Conservation (phyloP, 306 rosid species). For the Bauhinia variegata region DNA sequence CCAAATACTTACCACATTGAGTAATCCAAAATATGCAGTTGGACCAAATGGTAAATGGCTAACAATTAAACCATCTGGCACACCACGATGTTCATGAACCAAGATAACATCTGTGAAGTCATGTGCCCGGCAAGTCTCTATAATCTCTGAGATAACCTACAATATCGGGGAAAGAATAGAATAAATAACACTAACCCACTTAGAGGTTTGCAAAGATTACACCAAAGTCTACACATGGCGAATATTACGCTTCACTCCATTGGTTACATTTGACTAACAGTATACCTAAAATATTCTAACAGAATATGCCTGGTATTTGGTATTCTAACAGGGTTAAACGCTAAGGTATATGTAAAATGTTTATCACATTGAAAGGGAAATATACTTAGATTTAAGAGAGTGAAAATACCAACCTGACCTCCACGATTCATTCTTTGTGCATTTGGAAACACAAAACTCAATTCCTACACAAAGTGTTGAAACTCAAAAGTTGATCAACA, state of each 20-base stretch:
- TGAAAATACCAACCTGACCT: slow-evolving; percentile 72
- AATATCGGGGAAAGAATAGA: slow-evolving; percentile 11
- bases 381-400: neutral
- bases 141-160: slow-evolving; percentile 89
- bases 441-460: slow-evolving; percentile 85
- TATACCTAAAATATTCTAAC: too few species aligned
- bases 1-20: slow-evolving; percentile 73
- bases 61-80: slow-evolving; percentile 86
- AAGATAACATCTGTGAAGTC: slow-evolving; percentile 84
- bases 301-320: too few species aligned
- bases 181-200: neutral
- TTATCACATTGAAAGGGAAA: too few species aligned
- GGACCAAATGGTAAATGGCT: slow-evolving; percentile 94
- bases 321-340: too few species aligned
- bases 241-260: too few species aligned
- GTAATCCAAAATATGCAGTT: slow-evolving; percentile 87
- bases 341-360: too few species aligned
- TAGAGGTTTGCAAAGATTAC: too few species aligned
- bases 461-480: slow-evolving; percentile 57
- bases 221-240: too few species aligned
- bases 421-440: slow-evolving; percentile 93
- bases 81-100: slow-evolving; percentile 96
- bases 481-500: slow-evolving; percentile 11
- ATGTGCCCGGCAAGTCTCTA: slow-evolving; percentile 83
- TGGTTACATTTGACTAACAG: too few species aligned